Conservation (phyloP, 345 rosid genomes). For the Gynandropsis gynandra region DNA sequence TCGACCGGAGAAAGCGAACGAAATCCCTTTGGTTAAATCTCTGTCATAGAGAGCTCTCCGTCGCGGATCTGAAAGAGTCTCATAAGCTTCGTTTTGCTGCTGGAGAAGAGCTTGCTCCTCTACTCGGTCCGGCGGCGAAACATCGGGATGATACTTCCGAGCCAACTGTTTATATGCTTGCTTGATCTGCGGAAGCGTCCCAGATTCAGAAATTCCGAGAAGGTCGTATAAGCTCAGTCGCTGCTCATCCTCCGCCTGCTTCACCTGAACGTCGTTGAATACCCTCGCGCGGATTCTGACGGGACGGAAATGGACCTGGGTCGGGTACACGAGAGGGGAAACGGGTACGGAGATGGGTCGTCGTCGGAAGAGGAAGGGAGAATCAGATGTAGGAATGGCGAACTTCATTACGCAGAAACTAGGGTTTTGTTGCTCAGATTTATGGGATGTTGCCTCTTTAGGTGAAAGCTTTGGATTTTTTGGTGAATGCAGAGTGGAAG, state of each 20-base stretch:
- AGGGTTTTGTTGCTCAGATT: no score
- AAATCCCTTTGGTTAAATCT: slow-evolving; percentile 47
- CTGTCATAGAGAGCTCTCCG: slow-evolving; percentile 50
- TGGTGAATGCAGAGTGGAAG: no score
- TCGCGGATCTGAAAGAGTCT: slow-evolving; percentile 64
- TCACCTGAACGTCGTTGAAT: slow-evolving; percentile 21
- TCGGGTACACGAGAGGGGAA: slow-evolving; percentile 18
- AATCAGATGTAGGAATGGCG: no score
- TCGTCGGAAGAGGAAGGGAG: no score
- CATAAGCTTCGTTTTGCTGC: slow-evolving; percentile 80
- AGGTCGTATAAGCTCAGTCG: slow-evolving; percentile 59
- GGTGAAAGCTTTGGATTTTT: no score
- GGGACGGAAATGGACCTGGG: slow-evolving; percentile 31
- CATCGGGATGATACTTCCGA: slow-evolving; percentile 82
- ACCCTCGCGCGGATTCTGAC: slow-evolving; percentile 33
- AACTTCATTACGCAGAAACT: no score
- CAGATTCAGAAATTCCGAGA: slow-evolving; percentile 61
- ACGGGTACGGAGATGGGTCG: slow-evolving; percentile 14
- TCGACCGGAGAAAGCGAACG: slow-evolving; percentile 53
- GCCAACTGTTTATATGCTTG: slow-evolving; percentile 87
- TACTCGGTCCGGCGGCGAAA: slow-evolving; percentile 74
- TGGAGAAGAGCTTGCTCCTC: no score
- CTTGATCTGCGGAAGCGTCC: slow-evolving; percentile 53
- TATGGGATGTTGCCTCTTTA: no score
- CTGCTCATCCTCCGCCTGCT: slow-evolving; percentile 20